Base-by-base conservation (phyloP, 441 rosid species). In the Euphorbia celastroides region DNA sequence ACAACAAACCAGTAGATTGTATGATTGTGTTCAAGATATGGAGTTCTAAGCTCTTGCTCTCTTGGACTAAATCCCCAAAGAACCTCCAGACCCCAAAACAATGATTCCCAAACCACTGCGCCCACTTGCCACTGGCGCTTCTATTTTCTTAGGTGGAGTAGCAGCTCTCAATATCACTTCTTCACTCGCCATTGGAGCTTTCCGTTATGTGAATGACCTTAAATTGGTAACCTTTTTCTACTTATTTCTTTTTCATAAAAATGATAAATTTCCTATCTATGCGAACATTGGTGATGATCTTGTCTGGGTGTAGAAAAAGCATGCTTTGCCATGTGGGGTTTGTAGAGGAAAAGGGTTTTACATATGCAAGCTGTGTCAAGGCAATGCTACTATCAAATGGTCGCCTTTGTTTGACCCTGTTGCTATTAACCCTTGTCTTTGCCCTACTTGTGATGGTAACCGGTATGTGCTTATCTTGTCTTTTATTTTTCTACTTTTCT, bases 371-470 rank as follows among this genome's bases (percentile, higher is more conserved):
- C 44, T 89, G 54, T 92, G 96, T 81, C 78, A 79, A 72, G 98
- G 96, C 65, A 71, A 87, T 68, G 85, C 92, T 50, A 79, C 83
- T 5, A 71, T 92, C 11, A 60, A 81, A 52, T 90, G 97, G 98
- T 88, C 97, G 25, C 98, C 97, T 26, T 65, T 90, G 76, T 81
- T 77, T 73, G 96, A 90, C 68, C 98, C 96, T 38, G 72, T 92
- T 66, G 84, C 80, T 74, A 78, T 88, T 69, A 88, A 85, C 74
- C 93, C 96, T 44, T 85, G 92, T 70, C 78, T 89, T 73, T 92
- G 98, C 78, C 96, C 96, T 67, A 88, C 96, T 14, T 92, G 96
- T 65, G 95, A 89, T 67, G 98, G 96, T 52, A 66, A 86, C 77
- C 84, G 95, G 98, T 88, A 59, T 42, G 75, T 72, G 11, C 13